Conservation (phyloP, 2,329 filamentous ascomycete species). For the Colletotrichum lupini region DNA sequence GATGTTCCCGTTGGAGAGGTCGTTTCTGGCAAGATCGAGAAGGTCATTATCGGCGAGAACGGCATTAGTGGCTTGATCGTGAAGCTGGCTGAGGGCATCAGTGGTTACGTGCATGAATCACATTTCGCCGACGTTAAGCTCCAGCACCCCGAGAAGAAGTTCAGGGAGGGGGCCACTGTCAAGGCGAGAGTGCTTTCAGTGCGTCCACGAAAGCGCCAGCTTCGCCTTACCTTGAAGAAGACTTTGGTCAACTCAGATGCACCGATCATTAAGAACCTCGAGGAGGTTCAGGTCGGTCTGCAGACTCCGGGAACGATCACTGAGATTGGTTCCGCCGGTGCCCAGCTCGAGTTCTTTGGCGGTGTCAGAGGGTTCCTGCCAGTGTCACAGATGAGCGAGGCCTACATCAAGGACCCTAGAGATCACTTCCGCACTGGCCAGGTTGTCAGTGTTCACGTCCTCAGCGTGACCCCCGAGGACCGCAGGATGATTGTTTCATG, state of each 20-base stretch:
- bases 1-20: constrained; percentile 86
- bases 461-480: constrained; percentile 79
- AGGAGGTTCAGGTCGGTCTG: constrained; percentile 77
- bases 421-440: constrained; percentile 93
- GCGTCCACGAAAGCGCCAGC: constrained; percentile 78
- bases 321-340: constrained; percentile 81
- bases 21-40: constrained; percentile 86
- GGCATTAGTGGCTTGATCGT: constrained; percentile 86
- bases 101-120: constrained; percentile 86
- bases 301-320: constrained; percentile 89
- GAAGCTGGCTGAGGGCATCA: constrained; percentile 86
- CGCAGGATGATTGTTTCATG: constrained; percentile 88
- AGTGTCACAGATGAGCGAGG: constrained; percentile 97
- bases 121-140: constrained; percentile 90
- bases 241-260: constrained; percentile 90
- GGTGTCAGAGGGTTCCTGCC: constrained; percentile 87
- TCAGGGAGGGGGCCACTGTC: constrained; percentile 85
- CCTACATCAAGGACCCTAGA: constrained; percentile 88
- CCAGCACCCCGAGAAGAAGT: constrained; percentile 96
- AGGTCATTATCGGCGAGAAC: constrained; percentile 80
- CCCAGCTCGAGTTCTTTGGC: constrained; percentile 93
- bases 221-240: constrained; percentile 94
- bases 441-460: constrained; percentile 89
- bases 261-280: constrained; percentile 80
- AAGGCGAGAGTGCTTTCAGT: constrained; percentile 88